phyloP scores from a whole-genome alignment of 306 rosid species.

The Vachellia collinsii region DNA sequence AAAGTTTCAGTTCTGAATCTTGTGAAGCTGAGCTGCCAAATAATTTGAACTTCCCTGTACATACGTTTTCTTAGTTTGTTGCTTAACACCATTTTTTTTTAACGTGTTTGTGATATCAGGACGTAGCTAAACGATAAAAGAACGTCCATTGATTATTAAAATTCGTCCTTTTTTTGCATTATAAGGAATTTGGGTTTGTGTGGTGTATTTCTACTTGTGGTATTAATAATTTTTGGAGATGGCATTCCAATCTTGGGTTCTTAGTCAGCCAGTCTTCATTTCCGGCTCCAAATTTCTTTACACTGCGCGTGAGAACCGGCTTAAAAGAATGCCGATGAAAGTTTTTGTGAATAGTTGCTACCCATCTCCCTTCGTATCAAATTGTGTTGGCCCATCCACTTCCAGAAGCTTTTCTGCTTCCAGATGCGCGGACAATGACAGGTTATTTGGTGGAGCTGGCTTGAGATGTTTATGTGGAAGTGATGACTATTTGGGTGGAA shows the following conservation, averaged over 20 bases:
- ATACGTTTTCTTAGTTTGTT: conserved; percentile 12
- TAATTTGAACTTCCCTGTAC: neutral
- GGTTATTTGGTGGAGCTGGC: conserved; percentile 40
- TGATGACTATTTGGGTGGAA: conserved; percentile 37
- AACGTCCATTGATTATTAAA: neutral
- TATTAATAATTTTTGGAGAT: conserved; percentile 35
- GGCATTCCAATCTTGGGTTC: conserved; percentile 45
- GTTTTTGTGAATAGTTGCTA: conserved; percentile 32
- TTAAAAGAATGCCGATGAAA: conserved; percentile 39
- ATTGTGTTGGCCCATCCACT: conserved; percentile 37
- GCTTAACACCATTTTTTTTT: conserved; percentile 2
- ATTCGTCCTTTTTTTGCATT: neutral
- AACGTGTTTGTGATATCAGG: neutral
- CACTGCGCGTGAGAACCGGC: conserved; percentile 27
- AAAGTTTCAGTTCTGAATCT: neutral
- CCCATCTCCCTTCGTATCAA: conserved; percentile 43
- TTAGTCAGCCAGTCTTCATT: conserved; percentile 37
- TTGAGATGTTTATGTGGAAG: conserved; percentile 48
- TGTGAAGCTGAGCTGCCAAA: neutral
- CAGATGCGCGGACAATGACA: conserved; percentile 23
- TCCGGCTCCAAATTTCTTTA: conserved; percentile 35
- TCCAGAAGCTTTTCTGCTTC: conserved; percentile 29
- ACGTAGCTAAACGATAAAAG: neutral
- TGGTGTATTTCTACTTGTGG: conserved; percentile 27
- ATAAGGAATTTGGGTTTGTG: conserved; percentile 37